Conservation (phyloP, 495 filamentous ascomycete species). For the Penicillium canariense region DNA sequence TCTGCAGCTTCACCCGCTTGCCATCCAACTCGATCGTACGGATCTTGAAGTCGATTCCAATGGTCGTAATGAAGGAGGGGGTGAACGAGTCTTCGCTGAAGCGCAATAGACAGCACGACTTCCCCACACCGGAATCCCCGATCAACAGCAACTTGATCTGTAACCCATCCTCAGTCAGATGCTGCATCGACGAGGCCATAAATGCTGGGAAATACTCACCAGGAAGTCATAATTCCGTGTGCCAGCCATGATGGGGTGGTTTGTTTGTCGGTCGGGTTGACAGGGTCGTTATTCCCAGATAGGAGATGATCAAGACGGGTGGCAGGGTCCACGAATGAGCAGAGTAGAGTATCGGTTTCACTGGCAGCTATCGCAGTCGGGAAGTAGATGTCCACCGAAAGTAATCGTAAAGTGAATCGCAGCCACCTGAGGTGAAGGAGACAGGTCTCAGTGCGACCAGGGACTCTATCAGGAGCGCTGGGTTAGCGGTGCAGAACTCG, state of each 20-base stretch:
- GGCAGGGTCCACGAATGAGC: not conserved
- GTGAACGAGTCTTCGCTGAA: constrained; percentile 99
- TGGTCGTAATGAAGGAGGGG: constrained; percentile 98
- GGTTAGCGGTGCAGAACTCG: constrained; percentile 3
- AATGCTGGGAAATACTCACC: constrained; percentile 50
- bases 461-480: constrained; percentile 26
- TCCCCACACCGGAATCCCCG: constrained; percentile 96
- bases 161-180: not conserved
- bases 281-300: constrained; percentile 6
- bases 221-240: constrained; percentile 98
- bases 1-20: constrained; percentile 97
- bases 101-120: constrained; percentile 96
- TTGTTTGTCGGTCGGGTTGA: constrained; percentile 2
- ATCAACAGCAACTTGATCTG: constrained; percentile 99
- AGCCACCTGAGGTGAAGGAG: constrained; percentile 14
- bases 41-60: constrained; percentile 99
- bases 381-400: not conserved
- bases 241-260: constrained; percentile 69
- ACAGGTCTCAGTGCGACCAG: constrained; percentile 13
- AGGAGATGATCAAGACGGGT: constrained; percentile 15
- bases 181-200: not conserved
- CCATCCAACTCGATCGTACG: constrained; percentile 97
- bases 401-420: constrained; percentile 7
- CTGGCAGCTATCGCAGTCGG: not conserved
- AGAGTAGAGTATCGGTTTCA: not conserved